phyloP scores from a whole-genome alignment of 768 basidiomycete genomes.

The Mycena haematopus region DNA sequence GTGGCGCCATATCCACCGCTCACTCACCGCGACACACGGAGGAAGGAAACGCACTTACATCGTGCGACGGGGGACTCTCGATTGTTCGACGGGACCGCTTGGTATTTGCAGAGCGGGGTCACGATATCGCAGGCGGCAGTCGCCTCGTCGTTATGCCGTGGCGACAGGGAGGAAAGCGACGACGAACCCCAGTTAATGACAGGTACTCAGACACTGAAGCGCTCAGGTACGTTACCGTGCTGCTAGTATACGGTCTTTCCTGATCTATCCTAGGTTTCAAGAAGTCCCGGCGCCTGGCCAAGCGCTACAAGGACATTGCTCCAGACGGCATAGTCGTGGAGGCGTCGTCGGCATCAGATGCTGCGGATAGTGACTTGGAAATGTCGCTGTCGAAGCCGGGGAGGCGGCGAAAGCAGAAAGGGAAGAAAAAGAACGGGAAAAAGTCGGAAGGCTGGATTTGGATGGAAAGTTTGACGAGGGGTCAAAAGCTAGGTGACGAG shows the following conservation, averaged over 20 bases:
- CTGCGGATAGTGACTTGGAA: constrained; percentile 7
- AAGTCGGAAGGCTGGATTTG: constrained; percentile 23
- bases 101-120: constrained; percentile 19
- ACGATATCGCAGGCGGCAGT: not conserved
- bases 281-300: not conserved
- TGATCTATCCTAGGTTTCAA: not conserved
- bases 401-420: not conserved
- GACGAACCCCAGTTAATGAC: constrained; percentile 9
- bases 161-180: not conserved
- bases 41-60: constrained; percentile 21
- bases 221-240: constrained; percentile 10
- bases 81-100: constrained; percentile 22
- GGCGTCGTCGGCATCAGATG: constrained; percentile 4
- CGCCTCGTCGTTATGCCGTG: not conserved
- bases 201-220: constrained; percentile 18
- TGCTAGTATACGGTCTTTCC: no score
- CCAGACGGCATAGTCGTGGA: not conserved
- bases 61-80: constrained; percentile 21
- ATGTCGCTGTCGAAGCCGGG: not conserved
- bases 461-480: not conserved
- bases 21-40: constrained; percentile 12
- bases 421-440: constrained; percentile 11
- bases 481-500: not conserved
- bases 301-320: constrained; percentile 12
- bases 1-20: constrained; percentile 13